A percentile compares a stretch with the other conserved stretches of the same genome.
These are phyloP conservation scores for Solanum tarijense DNA, from an alignment of 257 asterid genomes.

Conservation along the genomic window DNA sequence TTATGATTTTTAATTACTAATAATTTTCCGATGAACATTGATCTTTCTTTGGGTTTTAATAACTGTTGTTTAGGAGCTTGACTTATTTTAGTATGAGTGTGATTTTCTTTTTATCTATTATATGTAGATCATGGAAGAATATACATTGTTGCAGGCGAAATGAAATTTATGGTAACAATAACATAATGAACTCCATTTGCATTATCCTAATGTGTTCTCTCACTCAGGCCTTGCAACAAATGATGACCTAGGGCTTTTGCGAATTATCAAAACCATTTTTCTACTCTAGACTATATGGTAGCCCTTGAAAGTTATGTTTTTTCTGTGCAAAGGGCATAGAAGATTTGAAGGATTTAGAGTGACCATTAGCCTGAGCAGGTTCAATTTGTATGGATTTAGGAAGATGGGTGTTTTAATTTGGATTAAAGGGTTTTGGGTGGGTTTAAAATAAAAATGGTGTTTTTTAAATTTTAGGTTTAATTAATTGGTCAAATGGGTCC, in stretches of 20 bases:
- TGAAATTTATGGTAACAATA: constrained; percentile 37
- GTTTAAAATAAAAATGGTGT: neutral
- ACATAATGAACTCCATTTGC: constrained; percentile 56
- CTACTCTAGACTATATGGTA: constrained; percentile 74
- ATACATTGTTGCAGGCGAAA: constrained; percentile 3
- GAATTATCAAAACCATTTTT: constrained; percentile 11
- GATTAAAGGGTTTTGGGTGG: too few species aligned
- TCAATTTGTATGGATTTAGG: constrained; percentile 10
- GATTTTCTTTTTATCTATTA: too few species aligned
- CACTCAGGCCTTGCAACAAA: constrained; percentile 35
- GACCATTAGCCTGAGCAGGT: constrained; percentile 86
- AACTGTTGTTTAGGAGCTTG: too few species aligned
- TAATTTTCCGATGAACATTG: too few species aligned
- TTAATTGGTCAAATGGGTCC: too few species aligned
- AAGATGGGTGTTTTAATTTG: too few species aligned
- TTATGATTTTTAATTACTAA: too few species aligned
- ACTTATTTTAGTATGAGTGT: too few species aligned
- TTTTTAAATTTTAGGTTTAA: too few species aligned
- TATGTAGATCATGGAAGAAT: constrained; percentile 33
- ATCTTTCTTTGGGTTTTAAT: too few species aligned
- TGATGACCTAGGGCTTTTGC: too few species aligned
- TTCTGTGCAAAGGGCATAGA: constrained; percentile 81
- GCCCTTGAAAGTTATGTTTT: constrained; percentile 77
- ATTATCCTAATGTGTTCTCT: constrained; percentile 64
- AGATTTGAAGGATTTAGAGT: constrained; percentile 61